These are phyloP conservation scores for Crataegus laevigata DNA, from an alignment of 306 rosid genomes.

Conservation along the genomic window DNA sequence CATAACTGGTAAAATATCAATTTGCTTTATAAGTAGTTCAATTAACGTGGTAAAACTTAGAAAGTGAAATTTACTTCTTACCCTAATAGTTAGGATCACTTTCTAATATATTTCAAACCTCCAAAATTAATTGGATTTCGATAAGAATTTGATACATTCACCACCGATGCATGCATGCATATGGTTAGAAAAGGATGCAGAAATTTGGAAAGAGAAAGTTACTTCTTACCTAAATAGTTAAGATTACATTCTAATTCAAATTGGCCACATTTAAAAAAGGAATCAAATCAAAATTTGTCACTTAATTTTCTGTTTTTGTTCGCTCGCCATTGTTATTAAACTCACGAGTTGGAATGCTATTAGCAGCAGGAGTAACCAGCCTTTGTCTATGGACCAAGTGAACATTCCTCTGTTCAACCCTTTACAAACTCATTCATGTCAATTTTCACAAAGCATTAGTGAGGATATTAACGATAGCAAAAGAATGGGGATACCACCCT, in stretches of 20 bases:
- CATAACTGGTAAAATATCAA: too few species aligned
- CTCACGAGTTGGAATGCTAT: constrained; percentile 59
- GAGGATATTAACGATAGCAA: constrained; percentile 26
- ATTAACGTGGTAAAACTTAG: too few species aligned
- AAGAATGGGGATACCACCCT: constrained; percentile 72
- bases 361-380: constrained; percentile 23
- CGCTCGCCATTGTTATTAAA: constrained; percentile 37
- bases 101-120: too few species aligned
- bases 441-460: constrained; percentile 38
- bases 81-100: too few species aligned
- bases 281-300: background rate
- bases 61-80: too few species aligned
- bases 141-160: background rate
- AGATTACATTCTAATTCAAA: background rate
- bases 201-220: background rate
- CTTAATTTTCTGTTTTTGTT: background rate
- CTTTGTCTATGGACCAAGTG: constrained; percentile 53
- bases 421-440: constrained; percentile 56
- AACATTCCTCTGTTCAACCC: constrained; percentile 49
- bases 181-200: background rate
- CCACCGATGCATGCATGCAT: background rate
- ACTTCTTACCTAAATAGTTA: background rate
- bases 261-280: background rate
- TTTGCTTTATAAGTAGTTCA: too few species aligned
- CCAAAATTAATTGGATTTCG: background rate